phyloP scores from a whole-genome alignment of 108 stramenopile species.

The Bacterosira constricta region DNA sequence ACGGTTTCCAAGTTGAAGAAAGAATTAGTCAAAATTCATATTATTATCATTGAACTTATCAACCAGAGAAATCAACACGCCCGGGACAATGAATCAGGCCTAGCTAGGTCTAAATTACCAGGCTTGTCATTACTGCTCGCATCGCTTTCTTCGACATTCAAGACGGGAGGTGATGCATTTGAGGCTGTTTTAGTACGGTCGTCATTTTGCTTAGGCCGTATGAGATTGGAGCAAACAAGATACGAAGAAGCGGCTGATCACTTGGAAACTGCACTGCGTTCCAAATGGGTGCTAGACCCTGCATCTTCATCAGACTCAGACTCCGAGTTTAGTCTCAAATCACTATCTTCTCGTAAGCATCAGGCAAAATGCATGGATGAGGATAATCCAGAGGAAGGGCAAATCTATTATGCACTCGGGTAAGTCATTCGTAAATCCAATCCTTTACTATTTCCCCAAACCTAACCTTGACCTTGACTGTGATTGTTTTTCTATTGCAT shows the following conservation, averaged over 20 bases:
- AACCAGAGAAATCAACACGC: conserved; percentile 22
- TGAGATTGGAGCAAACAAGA: conserved; percentile 15
- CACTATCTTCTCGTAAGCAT: conserved; percentile 13
- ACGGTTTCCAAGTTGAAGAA: conserved; percentile 25
- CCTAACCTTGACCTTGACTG: too few species aligned
- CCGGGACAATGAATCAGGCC: neutral
- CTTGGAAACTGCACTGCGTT: conserved; percentile 37
- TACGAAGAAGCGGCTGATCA: conserved; percentile 40
- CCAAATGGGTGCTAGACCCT: conserved; percentile 46
- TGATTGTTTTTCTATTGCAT: too few species aligned
- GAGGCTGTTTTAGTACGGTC: conserved; percentile 33
- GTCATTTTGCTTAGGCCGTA: conserved; percentile 25
- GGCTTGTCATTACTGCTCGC: conserved; percentile 15
- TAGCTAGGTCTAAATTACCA: conserved; percentile 1
- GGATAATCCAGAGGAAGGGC: conserved; percentile 44
- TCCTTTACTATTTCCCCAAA: too few species aligned
- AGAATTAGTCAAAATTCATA: conserved; percentile 33
- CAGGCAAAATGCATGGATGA: conserved; percentile 8
- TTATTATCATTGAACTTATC: conserved; percentile 26
- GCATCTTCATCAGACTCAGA: conserved; percentile 46
- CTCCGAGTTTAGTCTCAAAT: conserved; percentile 35
- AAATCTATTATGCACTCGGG: conserved; percentile 47
- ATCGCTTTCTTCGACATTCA: conserved; percentile 17
- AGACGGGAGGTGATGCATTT: conserved; percentile 21
- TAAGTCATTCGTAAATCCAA: too few species aligned